A percentile compares a stretch with the other conserved stretches of the same genome.
Conservation (phyloP, 208 protist genomes). For the Trypanosoma grayi region DNA sequence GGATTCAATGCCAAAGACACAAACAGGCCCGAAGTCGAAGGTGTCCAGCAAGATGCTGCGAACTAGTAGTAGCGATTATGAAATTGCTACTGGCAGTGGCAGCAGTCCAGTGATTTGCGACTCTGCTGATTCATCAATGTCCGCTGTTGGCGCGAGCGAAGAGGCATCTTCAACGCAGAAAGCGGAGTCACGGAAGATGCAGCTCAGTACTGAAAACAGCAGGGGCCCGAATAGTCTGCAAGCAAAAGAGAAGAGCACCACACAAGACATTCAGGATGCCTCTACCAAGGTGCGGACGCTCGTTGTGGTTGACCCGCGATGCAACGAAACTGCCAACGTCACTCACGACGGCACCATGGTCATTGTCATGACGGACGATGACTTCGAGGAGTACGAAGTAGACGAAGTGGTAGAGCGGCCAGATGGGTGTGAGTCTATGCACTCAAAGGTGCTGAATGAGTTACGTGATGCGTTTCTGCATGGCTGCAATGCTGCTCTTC, state of each 20-base stretch:
- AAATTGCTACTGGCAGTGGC: too few relatives aligned
- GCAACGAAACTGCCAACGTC: slow-evolving; percentile 60
- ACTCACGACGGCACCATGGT: slow-evolving; percentile 63
- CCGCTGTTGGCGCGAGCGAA: neutral
- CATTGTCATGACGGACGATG: slow-evolving; percentile 62
- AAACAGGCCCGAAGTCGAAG: too few relatives aligned
- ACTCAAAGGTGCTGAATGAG: slow-evolving; percentile 49
- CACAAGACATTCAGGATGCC: neutral
- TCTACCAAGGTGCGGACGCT: slow-evolving; percentile 59
- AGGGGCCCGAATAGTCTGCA: too few relatives aligned
- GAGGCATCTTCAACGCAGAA: neutral
- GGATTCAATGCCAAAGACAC: too few relatives aligned
- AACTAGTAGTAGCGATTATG: too few relatives aligned
- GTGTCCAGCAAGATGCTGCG: too few relatives aligned
- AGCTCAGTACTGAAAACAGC: too few relatives aligned
- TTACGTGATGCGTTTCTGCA: slow-evolving; percentile 52
- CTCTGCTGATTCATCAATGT: neutral
- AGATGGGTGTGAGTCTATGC: slow-evolving; percentile 25
- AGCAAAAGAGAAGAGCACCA: neutral
- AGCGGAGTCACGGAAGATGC: slow-evolving; percentile 2
- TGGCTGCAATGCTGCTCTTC: slow-evolving; percentile 71
- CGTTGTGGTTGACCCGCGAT: slow-evolving; percentile 59
- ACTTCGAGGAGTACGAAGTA: slow-evolving; percentile 79
- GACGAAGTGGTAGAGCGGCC: slow-evolving; percentile 68
- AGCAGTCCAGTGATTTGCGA: neutral